These are phyloP conservation scores for Moricandia moricandioides DNA, from an alignment of 345 rosid species.

Conservation along the genomic window DNA sequence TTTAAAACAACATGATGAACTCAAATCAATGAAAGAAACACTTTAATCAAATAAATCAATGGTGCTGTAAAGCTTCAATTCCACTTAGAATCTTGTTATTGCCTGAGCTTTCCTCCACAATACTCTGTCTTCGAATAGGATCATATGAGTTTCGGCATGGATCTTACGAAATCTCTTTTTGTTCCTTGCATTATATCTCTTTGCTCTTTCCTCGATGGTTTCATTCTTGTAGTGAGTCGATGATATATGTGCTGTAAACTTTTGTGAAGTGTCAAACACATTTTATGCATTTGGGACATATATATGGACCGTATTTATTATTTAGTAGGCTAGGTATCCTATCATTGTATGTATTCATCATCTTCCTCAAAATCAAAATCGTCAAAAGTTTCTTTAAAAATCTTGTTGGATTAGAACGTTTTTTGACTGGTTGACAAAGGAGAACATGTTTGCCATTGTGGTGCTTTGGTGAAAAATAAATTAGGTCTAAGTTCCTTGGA, in stretches of 20 bases:
- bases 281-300: conserved; percentile 17
- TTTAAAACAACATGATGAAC: not conserved
- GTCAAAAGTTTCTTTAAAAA: not conserved
- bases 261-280: not conserved
- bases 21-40: not conserved
- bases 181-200: not conserved
- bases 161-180: not conserved
- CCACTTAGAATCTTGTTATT: not conserved
- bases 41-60: not conserved
- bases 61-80: not conserved
- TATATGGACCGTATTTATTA: conserved; percentile 24
- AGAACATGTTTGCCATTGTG: not conserved
- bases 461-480: not conserved
- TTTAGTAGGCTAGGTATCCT: conserved; percentile 21
- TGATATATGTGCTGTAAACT: too few relatives aligned
- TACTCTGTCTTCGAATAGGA: not conserved
- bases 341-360: conserved; percentile 27
- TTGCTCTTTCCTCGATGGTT: not conserved
- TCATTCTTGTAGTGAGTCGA: conserved; percentile 14
- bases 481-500: not conserved
- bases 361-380: not conserved
- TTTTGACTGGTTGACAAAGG: not conserved
- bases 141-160: not conserved
- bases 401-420: not conserved
- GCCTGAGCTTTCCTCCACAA: not conserved